Evolutionary conservation across 495 filamentous ascomycete genomes (phyloP).

Genomic region (Tuber borchii): DNA sequence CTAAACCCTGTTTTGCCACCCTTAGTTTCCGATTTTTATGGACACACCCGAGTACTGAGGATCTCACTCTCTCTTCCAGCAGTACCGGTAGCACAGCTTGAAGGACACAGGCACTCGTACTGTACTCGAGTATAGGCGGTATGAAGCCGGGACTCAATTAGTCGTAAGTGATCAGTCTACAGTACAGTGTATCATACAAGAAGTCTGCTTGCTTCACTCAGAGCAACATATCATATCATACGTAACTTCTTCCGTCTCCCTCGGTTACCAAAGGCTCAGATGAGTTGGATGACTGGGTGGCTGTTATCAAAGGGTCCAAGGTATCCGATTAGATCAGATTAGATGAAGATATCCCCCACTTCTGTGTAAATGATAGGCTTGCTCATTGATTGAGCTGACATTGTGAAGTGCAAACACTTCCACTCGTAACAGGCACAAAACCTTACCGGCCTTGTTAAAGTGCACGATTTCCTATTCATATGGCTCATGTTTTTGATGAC

Average conservation of each 20-base stretch:
- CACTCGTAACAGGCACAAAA: neutral
- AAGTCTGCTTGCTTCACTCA: neutral
- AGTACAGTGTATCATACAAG: too few species aligned
- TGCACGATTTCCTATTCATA: too few species aligned
- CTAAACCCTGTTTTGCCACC: too few species aligned
- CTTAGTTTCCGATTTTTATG: too few species aligned
- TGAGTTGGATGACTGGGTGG: neutral
- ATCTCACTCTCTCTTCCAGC: neutral
- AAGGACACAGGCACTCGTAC: neutral
- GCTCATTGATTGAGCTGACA: neutral
- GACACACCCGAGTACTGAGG: too few species aligned
- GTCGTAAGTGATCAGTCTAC: too few species aligned
- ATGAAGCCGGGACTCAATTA: neutral
- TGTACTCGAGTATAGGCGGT: neutral
- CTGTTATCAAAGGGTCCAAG: too few species aligned
- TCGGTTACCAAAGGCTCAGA: neutral
- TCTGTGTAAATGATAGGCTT: neutral
- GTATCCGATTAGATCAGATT: neutral
- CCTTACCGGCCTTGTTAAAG: too few species aligned
- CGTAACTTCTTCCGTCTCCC: neutral
- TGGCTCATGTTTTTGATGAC: too few species aligned
- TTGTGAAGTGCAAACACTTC: neutral
- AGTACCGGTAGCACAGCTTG: neutral
- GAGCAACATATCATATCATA: neutral
- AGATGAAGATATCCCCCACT: neutral